phyloP scores from a whole-genome alignment of 805 yeast genomes.

The Lachancea mirantina region DNA sequence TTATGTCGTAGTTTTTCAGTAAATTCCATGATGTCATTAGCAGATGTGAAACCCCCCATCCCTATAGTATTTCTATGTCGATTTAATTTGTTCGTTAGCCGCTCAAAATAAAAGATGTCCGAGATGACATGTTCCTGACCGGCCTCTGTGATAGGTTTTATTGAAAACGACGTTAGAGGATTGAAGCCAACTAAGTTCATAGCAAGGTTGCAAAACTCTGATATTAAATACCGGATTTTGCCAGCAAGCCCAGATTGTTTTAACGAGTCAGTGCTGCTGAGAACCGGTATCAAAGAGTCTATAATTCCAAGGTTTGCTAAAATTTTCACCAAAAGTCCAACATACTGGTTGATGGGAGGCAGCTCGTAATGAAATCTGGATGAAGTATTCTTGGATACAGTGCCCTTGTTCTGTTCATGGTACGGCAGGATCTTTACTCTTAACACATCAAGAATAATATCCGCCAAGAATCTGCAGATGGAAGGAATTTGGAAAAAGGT shows the following conservation, averaged over 20 bases:
- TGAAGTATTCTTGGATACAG: conserved; percentile 14
- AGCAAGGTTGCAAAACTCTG: conserved; percentile 53
- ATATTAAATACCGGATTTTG: conserved; percentile 57
- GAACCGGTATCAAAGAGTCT: conserved; percentile 41
- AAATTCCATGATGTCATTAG: conserved; percentile 17
- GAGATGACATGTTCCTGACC: conserved; percentile 10
- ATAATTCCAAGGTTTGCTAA: conserved; percentile 52
- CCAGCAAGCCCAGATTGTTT: conserved; percentile 40
- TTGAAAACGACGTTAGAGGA: conserved; percentile 1
- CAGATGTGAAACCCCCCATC: conserved; percentile 22
- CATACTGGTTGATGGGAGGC: conserved; percentile 51
- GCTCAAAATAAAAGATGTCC: conserved; percentile 41
- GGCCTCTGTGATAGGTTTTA: conserved; percentile 3
- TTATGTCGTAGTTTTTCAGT: conserved; percentile 21
- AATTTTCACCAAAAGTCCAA: conserved; percentile 51
- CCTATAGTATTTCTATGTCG: conserved; percentile 35
- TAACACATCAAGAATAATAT: conserved; percentile 62
- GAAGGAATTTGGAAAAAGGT: conserved; percentile 54
- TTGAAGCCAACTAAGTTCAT: conserved; percentile 38
- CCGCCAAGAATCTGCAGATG: conserved; percentile 58
- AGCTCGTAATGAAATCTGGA: conserved; percentile 37
- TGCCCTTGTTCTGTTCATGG: conserved; percentile 9
- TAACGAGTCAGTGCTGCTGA: conserved; percentile 15
- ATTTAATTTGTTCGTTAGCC: conserved; percentile 34
- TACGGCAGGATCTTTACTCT: conserved; percentile 54